A percentile compares a stretch with the other conserved stretches of the same genome.
phyloP scores from a whole-genome alignment of 768 basidiomycete species.

The Tephrocybe sp. region DNA sequence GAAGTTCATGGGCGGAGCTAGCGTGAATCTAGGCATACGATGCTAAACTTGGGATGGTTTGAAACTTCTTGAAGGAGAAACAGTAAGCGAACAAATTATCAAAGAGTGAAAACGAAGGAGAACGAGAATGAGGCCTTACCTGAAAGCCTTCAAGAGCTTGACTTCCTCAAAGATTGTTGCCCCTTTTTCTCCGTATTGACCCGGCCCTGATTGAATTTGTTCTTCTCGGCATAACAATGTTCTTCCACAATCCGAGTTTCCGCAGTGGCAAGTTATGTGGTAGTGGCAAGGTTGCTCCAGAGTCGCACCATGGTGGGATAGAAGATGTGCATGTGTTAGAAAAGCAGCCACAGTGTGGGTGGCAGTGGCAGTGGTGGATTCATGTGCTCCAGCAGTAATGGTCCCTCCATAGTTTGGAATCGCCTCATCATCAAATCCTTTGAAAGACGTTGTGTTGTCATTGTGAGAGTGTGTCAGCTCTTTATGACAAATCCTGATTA shows the following conservation, averaged over 20 bases:
- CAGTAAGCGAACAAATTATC: background rate
- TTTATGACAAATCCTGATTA: too few species aligned
- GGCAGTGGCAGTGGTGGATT: constrained; percentile 28
- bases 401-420: too few species aligned
- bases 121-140: background rate
- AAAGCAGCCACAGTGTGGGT: constrained; percentile 56
- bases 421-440: too few species aligned
- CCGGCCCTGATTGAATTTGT: background rate
- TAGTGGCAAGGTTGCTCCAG: constrained; percentile 45
- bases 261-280: constrained; percentile 34
- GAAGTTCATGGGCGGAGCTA: background rate
- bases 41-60: background rate
- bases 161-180: constrained; percentile 2
- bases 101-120: too few species aligned
- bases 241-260: constrained; percentile 30
- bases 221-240: constrained; percentile 9
- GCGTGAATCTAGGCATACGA: background rate
- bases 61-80: constrained; percentile 5
- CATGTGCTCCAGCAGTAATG: too few species aligned
- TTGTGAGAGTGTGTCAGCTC: too few species aligned
- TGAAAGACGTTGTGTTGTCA: too few species aligned
- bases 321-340: constrained; percentile 55
- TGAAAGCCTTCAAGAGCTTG: constrained; percentile 8
- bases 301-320: constrained; percentile 66
- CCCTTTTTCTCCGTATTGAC: background rate